Evolutionary conservation across 768 basidiomycete species (phyloP), one percentile per base, ranked within the genome.

Genomic region (Myochromella boudieri): DNA sequence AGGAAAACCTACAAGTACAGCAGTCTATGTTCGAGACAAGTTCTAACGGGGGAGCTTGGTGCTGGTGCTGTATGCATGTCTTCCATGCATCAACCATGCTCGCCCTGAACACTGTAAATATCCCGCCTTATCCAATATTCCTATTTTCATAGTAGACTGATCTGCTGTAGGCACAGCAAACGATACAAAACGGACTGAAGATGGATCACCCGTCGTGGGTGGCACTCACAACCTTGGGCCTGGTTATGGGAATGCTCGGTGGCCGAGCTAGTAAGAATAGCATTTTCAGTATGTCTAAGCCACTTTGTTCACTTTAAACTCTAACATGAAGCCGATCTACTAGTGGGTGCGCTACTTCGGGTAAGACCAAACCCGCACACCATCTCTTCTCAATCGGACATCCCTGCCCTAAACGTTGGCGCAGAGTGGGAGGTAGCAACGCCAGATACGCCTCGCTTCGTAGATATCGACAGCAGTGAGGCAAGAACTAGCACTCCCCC

Each of bases 11-110:
- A n/a, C 70, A 74, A 52, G 77, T 82, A 15, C 87, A 91, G 55
- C 68, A 82, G 51, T 76, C 81, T 14, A 87, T 87, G 79, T 85
- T 90, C 54, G 87, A 88, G 59, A 90, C 88, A 17, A 80, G 78
- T 55, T 84, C 85, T 12, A 89, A 87, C 55, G 77, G 76, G 24
- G 85, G 87, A 37, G 85, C 87, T 8, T 91, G 89, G 90, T 87
- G 84, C 56, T 92, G 79, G 67, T 86, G 80, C 53, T 74, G 74
- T 60, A 85, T 89, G 72, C 88, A 91, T 61, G 71, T 81, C 37
- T 69, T 85, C 51, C 79, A 91, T 55, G 84, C 84, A 32, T 84
- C 84, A 49, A 82, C 81, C 55, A 68, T 76, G 27, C 71, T 90
- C 44, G 82, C 79, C n/a, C 60, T 91, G 29, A 76, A 78, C 54